Percentiles rank a stretch among this genome's conserved stretches.
These are phyloP conservation scores for Leccinum barrowsii DNA, from an alignment of 768 basidiomycete species.

Conservation along the genomic window DNA sequence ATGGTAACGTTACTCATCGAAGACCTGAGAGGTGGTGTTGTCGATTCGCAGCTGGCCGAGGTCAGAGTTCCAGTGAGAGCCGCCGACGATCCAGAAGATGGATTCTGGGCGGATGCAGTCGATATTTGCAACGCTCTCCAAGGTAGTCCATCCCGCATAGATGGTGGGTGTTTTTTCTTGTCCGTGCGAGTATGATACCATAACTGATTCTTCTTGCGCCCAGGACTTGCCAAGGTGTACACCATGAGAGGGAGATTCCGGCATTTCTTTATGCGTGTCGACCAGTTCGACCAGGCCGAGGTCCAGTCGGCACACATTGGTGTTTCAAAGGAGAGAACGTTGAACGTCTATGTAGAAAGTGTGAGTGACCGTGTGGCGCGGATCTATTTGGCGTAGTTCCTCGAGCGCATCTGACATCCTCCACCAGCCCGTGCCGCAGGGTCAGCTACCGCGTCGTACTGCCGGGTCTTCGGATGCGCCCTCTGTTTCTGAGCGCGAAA, in stretches of 20 bases:
- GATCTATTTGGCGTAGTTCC: neutral
- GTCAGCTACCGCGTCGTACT: conserved; percentile 26
- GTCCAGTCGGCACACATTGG: conserved; percentile 55
- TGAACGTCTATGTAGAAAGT: conserved; percentile 57
- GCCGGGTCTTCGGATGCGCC: conserved; percentile 7
- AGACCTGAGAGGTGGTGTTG: conserved; percentile 50
- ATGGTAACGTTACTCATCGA: conserved; percentile 69
- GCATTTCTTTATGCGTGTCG: conserved; percentile 64
- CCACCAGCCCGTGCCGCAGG: conserved; percentile 24
- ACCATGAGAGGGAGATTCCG: conserved; percentile 64
- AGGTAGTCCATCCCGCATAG: conserved; percentile 59
- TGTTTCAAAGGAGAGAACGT: conserved; percentile 49
- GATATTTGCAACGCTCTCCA: conserved; percentile 60
- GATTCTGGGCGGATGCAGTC: conserved; percentile 70
- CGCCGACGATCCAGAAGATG: conserved; percentile 47
- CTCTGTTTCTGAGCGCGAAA: conserved; percentile 22
- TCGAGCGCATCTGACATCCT: conserved; percentile 7
- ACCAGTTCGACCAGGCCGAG: conserved; percentile 46
- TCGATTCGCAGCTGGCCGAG: conserved; percentile 62
- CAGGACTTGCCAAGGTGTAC: conserved; percentile 68
- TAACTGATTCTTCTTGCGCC: neutral
- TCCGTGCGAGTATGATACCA: neutral
- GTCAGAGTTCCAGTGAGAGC: conserved; percentile 55
- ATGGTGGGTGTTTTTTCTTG: conserved; percentile 42
- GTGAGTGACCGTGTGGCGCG: conserved; percentile 35